These are phyloP conservation scores for Dioscorea dumetorum DNA, from an alignment of 106 monocot genomes.

Conservation along the genomic window DNA sequence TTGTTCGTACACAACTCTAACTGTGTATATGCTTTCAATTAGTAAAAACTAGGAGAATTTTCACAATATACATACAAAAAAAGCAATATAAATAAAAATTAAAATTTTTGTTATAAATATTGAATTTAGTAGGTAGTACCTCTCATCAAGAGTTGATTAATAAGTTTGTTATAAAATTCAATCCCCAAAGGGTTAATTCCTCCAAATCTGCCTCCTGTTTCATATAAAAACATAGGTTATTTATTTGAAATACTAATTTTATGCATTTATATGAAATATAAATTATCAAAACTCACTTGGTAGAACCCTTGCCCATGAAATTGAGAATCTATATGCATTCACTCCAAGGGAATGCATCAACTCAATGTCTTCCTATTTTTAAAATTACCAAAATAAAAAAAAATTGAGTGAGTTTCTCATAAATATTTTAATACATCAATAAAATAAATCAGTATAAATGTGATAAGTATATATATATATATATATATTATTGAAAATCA, in stretches of 20 bases:
- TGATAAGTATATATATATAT: too few relatives aligned
- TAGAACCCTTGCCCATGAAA: conserved; percentile 23
- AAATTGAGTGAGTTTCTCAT: neutral
- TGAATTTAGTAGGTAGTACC: conserved; percentile 15
- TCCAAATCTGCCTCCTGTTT: conserved; percentile 46
- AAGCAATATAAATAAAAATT: too few relatives aligned
- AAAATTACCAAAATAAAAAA: neutral
- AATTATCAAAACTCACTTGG: conserved; percentile 8
- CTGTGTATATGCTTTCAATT: too few relatives aligned
- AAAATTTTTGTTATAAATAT: too few relatives aligned
- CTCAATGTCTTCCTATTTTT: conserved; percentile 17
- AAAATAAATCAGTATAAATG: too few relatives aligned
- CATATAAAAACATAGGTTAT: neutral
- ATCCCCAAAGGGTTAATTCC: conserved; percentile 35
- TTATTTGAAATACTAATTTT: neutral
- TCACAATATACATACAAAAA: too few relatives aligned
- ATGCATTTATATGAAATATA: neutral
- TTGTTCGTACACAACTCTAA: too few relatives aligned
- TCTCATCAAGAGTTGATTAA: conserved; percentile 31
- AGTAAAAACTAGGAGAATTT: too few relatives aligned
- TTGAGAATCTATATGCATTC: conserved; percentile 20
- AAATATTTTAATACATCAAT: neutral
- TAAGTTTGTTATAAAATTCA: conserved; percentile 42
- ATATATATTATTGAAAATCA: neutral
- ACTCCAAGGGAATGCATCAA: conserved; percentile 23